Evolutionary conservation across 768 basidiomycete species (phyloP).

Genomic region (Boletus reticuloceps): DNA sequence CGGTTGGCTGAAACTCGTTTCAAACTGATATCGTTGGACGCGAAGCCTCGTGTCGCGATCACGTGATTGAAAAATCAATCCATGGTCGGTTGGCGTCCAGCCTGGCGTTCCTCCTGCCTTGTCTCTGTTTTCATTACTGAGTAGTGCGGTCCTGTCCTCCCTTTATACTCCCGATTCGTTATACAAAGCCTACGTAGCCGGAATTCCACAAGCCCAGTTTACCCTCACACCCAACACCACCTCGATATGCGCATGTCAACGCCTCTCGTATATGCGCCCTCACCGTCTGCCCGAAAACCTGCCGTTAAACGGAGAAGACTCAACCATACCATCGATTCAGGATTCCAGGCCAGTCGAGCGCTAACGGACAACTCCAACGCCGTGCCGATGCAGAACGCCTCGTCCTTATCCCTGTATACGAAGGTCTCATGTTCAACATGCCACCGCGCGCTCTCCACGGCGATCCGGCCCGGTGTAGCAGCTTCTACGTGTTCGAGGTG

Average conservation of each 20-base stretch:
- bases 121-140: background rate
- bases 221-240: background rate
- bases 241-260: conserved; percentile 18
- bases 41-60: conserved; percentile 22
- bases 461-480: conserved; percentile 15
- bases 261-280: conserved; percentile 9
- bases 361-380: conserved; percentile 21
- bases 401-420: background rate
- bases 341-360: conserved; percentile 11
- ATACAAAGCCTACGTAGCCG: background rate
- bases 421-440: conserved; percentile 31
- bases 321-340: conserved; percentile 16
- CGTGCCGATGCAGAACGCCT: background rate
- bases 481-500: conserved; percentile 23
- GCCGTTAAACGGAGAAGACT: conserved; percentile 27
- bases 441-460: conserved; percentile 25
- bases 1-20: too few relatives aligned
- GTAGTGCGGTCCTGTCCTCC: background rate
- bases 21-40: too few relatives aligned
- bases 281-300: conserved; percentile 16
- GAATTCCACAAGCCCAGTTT: background rate
- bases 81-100: background rate
- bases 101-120: background rate
- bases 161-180: background rate
- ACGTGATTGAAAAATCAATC: conserved; percentile 28